phyloP scores from a whole-genome alignment of 441 rosid genomes.

The Eutrema salsugineum region DNA sequence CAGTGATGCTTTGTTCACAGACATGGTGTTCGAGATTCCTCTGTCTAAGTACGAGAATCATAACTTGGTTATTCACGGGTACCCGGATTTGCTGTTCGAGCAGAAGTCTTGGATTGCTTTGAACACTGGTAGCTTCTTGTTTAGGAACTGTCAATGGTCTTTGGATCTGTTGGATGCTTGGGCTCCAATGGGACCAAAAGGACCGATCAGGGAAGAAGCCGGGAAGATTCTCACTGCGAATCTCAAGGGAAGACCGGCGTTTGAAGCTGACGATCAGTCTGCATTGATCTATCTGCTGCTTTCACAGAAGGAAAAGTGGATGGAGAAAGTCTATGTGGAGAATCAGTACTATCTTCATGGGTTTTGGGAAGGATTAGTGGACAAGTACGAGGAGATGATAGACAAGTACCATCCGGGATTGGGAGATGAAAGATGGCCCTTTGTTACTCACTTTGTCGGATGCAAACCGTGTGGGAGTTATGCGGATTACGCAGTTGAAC shows the following conservation, averaged over 20 bases:
- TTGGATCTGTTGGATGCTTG: slow-evolving; percentile 83
- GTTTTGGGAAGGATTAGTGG: slow-evolving; percentile 87
- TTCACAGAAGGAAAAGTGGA: slow-evolving; percentile 72
- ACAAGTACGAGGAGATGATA: slow-evolving; percentile 85
- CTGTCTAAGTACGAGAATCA: slow-evolving; percentile 48
- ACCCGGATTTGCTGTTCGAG: slow-evolving; percentile 70
- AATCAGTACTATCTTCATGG: slow-evolving; percentile 87
- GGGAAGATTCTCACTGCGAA: slow-evolving; percentile 74
- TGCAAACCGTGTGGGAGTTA: slow-evolving; percentile 96
- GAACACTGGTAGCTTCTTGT: slow-evolving; percentile 87
- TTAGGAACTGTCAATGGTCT: slow-evolving; percentile 87
- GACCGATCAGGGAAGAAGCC: slow-evolving; percentile 70
- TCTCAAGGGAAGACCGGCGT: slow-evolving; percentile 85
- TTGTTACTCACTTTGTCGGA: slow-evolving; percentile 89
- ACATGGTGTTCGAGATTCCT: slow-evolving; percentile 83
- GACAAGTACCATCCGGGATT: slow-evolving; percentile 87
- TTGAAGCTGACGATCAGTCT: slow-evolving; percentile 95
- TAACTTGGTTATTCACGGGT: slow-evolving; percentile 82
- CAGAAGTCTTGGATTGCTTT: slow-evolving; percentile 88
- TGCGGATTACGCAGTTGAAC: slow-evolving; percentile 85
- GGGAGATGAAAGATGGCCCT: slow-evolving; percentile 95
- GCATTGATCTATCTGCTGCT: slow-evolving; percentile 79
- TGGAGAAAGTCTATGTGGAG: slow-evolving; percentile 80
- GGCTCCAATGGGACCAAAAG: slow-evolving; percentile 97
- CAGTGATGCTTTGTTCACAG: slow-evolving; percentile 89